Percentiles rank a stretch among this genome's conserved stretches.
These are phyloP conservation scores for Thelephora terrestris DNA, from an alignment of 1,284 basidiomycete species.

Conservation along the genomic window DNA sequence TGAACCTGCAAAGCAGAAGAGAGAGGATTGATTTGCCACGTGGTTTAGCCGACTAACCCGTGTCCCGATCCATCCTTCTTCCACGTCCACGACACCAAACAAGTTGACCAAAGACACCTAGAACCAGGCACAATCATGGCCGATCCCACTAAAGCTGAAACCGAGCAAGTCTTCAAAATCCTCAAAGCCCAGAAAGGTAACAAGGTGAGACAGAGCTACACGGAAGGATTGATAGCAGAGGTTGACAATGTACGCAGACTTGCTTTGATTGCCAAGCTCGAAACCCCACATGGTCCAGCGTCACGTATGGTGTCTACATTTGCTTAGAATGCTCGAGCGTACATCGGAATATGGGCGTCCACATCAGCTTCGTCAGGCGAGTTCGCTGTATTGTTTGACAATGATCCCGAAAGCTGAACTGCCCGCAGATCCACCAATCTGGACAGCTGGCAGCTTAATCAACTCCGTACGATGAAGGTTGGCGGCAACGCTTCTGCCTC, in stretches of 20 bases:
- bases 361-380: conserved; percentile 94
- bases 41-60: no score
- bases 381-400: conserved; percentile 18
- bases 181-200: conserved; percentile 81
- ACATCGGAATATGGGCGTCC: conserved; percentile 96
- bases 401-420: neutral
- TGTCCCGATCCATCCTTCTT: no score
- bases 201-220: conserved; percentile 47
- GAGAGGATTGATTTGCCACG: no score
- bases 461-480: conserved; percentile 94
- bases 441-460: conserved; percentile 87
- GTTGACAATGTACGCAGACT: conserved; percentile 37
- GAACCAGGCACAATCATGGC: conserved; percentile 31
- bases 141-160: conserved; percentile 69
- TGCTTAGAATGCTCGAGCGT: conserved; percentile 95
- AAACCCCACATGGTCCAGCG: conserved; percentile 97
- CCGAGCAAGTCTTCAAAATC: conserved; percentile 67
- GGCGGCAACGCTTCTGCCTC: conserved; percentile 87
- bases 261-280: conserved; percentile 97
- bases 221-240: no score
- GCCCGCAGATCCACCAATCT: conserved; percentile 86
- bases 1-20: no score
- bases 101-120: no score
- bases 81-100: no score
- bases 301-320: conserved; percentile 95